Conservation (phyloP, 176 grass and related monocot species). For the Poa pratensis region DNA sequence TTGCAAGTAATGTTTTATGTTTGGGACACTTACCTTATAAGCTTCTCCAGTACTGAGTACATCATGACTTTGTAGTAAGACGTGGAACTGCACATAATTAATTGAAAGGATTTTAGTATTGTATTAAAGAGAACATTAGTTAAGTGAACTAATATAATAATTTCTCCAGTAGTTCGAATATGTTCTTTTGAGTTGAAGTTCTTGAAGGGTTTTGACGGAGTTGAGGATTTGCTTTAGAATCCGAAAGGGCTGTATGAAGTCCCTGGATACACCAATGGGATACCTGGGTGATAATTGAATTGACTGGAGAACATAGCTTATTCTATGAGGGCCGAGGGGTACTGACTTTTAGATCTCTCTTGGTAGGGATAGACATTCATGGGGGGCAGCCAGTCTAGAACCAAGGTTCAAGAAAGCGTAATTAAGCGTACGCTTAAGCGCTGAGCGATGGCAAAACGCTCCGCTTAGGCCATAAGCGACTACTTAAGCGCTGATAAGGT, state of each 20-base stretch:
- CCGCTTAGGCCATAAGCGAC: too few species aligned
- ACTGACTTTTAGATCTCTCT: constrained; percentile 1
- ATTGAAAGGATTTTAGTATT: neutral
- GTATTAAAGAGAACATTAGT: constrained; percentile 10
- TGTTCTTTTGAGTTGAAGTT: constrained; percentile 14
- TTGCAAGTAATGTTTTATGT: constrained; percentile 25
- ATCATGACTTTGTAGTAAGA: constrained; percentile 18
- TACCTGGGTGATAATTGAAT: constrained; percentile 18
- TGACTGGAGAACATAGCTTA: neutral
- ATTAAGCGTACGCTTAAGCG: too few species aligned
- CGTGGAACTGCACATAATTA: constrained; percentile 1
- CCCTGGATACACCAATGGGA: neutral
- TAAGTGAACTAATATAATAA: neutral
- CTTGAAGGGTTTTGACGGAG: constrained; percentile 10
- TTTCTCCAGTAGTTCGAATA: neutral
- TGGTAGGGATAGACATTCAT: constrained; percentile 20
- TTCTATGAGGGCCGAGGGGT: neutral
- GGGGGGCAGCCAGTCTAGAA: neutral
- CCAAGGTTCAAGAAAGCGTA: too few species aligned
- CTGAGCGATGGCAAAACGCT: too few species aligned
- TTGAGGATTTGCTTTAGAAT: constrained; percentile 29
- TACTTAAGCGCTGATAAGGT: too few species aligned
- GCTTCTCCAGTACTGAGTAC: neutral
- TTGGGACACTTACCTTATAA: neutral
- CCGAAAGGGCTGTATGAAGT: constrained; percentile 6